Conservation (phyloP, 306 rosid genomes). For the Prunus mongolica region DNA sequence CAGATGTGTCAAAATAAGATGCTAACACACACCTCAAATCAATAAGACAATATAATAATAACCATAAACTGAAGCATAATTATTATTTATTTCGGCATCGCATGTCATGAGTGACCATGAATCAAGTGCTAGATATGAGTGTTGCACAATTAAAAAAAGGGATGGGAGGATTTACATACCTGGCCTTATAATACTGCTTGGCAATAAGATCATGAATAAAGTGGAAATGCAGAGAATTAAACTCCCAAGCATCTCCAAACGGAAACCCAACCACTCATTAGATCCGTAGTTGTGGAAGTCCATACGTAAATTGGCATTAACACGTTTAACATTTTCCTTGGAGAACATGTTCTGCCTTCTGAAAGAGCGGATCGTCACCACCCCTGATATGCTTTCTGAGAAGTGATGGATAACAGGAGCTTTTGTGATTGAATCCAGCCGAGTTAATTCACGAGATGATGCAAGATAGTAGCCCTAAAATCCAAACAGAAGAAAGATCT, state of each 20-base stretch:
- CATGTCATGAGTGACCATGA: too few species aligned
- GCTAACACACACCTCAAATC: background rate
- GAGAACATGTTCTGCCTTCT: constrained; percentile 46
- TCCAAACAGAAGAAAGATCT: background rate
- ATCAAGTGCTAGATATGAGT: background rate
- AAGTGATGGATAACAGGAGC: constrained; percentile 96
- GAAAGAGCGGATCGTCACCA: constrained; percentile 85
- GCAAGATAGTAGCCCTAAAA: constrained; percentile 78
- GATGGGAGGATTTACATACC: constrained; percentile 40
- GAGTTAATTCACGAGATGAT: constrained; percentile 86
- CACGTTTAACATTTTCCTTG: constrained; percentile 59
- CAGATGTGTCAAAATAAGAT: background rate
- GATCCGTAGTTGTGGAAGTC: constrained; percentile 90
- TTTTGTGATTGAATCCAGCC: constrained; percentile 83
- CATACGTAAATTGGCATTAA: constrained; percentile 75
- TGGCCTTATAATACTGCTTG: constrained; percentile 77
- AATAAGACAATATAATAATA: background rate
- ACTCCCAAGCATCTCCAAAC: constrained; percentile 83
- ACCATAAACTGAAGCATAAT: background rate
- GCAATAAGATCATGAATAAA: constrained; percentile 81
- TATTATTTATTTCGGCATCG: too few species aligned
- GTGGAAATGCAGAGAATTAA: constrained; percentile 67
- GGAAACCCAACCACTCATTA: constrained; percentile 95
- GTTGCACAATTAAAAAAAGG: background rate
- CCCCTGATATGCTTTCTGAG: constrained; percentile 93